Base-by-base conservation (phyloP, 805 yeast species). In the Teunomyces stri region DNA sequence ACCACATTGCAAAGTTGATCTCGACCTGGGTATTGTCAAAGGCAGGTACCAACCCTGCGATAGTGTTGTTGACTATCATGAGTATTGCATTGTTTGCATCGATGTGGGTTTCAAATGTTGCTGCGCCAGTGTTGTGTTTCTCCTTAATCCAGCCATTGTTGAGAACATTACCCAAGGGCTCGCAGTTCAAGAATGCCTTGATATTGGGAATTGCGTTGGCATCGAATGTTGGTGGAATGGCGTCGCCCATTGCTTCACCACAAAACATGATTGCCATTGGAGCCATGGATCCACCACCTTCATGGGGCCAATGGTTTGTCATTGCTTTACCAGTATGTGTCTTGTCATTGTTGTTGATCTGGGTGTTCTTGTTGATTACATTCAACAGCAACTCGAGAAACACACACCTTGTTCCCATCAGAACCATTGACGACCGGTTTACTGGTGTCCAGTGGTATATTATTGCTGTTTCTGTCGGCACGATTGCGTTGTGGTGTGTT, bases 401-500 rank as follows among this genome's bases (percentile, higher is more conserved):
- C 52, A 66, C 74, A 22, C 67, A 72, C 6, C 66, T 84, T 42
- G 83, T 80, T 9, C 79, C 88, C 58, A 72, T 79, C 42, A 78
- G 83, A 53, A 74, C 80, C 22, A 72, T 78, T 34, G 74, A 73
- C 37, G 97, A 89, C 35, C 79, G 77, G 50, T 87, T 94, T 60
- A 79, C 87, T 3, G 61, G 72, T 3, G 77, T 79, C 22, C 98
- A 94, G 66, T 82, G 85, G 79, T 89, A 83, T 55, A 87, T 92
- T 22, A 71, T 84, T 2, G 53, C 64, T 2, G 88, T 89, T 2
- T 81, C 96, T 0, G 51, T 85, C 0, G 58, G 73, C 0, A 94
- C 99, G 1, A 92, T 92, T 48, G 64, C 80, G 1, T 70, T 92
- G 36, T 92, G 99, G 99, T 92, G 98, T 70, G 70, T 89, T 45